Evolutionary conservation across 2,329 filamentous ascomycete species (phyloP).

Genomic region (Ophidiomyces ophidiicola): DNA sequence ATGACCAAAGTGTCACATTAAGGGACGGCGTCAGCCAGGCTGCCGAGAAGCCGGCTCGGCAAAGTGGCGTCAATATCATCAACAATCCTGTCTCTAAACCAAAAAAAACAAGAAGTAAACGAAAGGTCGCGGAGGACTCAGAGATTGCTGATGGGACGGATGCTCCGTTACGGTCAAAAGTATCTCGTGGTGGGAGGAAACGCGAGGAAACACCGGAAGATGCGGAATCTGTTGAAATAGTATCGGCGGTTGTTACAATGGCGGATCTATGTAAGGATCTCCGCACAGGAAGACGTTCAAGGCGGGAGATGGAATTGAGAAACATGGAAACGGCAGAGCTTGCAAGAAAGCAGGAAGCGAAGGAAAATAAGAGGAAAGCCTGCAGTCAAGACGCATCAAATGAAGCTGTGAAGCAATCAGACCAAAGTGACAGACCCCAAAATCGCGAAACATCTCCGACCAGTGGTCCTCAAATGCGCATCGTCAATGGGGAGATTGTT

Average conservation of each 20-base stretch:
- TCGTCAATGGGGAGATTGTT: slow-evolving; percentile 48
- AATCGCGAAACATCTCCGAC: slow-evolving; percentile 17
- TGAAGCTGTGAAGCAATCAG: neutral
- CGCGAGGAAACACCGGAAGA: slow-evolving; percentile 37
- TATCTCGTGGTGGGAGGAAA: slow-evolving; percentile 24
- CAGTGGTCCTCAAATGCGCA: slow-evolving; percentile 37
- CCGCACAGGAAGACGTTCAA: slow-evolving; percentile 45
- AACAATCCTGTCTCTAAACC: slow-evolving; percentile 1
- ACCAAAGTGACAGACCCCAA: neutral
- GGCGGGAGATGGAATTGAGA: slow-evolving; percentile 45
- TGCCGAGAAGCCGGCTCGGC: slow-evolving; percentile 20
- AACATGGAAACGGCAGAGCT: slow-evolving; percentile 46
- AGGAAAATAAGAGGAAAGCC: slow-evolving; percentile 22
- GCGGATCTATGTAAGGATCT: slow-evolving; percentile 44
- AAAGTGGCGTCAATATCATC: slow-evolving; percentile 14
- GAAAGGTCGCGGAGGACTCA: slow-evolving; percentile 20
- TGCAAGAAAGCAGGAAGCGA: slow-evolving; percentile 31
- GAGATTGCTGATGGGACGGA: slow-evolving; percentile 18
- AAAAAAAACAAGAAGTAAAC: slow-evolving; percentile 16
- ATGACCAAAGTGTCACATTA: too few species aligned
- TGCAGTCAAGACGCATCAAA: slow-evolving; percentile 1
- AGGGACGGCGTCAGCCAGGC: too few species aligned
- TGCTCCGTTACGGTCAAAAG: slow-evolving; percentile 18
- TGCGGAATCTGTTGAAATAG: slow-evolving; percentile 40
- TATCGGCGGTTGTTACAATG: slow-evolving; percentile 46